Conservation (phyloP, 1,139 yeast genomes). For the Blastobotrys illinoisensis region DNA sequence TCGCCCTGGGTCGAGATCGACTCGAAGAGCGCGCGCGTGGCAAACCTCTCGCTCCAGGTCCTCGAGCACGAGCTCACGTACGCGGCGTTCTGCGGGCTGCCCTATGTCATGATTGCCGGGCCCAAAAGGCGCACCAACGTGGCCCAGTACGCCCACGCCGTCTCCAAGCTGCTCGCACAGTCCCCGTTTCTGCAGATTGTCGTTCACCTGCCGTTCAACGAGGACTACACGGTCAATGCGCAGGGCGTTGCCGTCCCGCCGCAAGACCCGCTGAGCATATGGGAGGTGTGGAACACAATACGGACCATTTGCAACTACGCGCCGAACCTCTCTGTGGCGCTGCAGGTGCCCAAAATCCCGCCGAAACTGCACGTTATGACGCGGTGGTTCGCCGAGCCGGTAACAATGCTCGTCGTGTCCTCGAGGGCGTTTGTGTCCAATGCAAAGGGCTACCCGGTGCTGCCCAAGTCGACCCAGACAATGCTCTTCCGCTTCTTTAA, state of each 20-base stretch:
- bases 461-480: slow-evolving; percentile 49
- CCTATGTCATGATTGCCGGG: slow-evolving; percentile 51
- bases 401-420: slow-evolving; percentile 49
- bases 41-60: slow-evolving; percentile 51
- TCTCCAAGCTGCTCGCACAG: slow-evolving; percentile 30
- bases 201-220: slow-evolving; percentile 40
- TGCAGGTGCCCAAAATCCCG: slow-evolving; percentile 48
- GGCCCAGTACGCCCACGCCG: slow-evolving; percentile 43
- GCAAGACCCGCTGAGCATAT: slow-evolving; percentile 50
- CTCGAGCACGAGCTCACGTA: slow-evolving; percentile 51
- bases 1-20: slow-evolving; percentile 65
- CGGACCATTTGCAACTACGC: slow-evolving; percentile 50
- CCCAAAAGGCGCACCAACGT: slow-evolving; percentile 52
- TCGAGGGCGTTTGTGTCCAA: slow-evolving; percentile 51
- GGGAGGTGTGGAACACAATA: slow-evolving; percentile 68
- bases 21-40: slow-evolving; percentile 42
- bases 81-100: slow-evolving; percentile 51
- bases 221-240: slow-evolving; percentile 34
- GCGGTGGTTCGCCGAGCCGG: slow-evolving; percentile 64
- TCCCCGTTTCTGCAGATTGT: slow-evolving; percentile 31
- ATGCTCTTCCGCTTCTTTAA: slow-evolving; percentile 38
- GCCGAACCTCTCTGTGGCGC: slow-evolving; percentile 46
- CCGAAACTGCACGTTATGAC: slow-evolving; percentile 45
- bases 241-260: slow-evolving; percentile 37
- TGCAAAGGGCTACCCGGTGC: slow-evolving; percentile 55